Percentiles rank a stretch among this genome's conserved stretches.
Evolutionary conservation across 306 rosid species (phyloP).

Genomic region (Coriaria nepalensis): DNA sequence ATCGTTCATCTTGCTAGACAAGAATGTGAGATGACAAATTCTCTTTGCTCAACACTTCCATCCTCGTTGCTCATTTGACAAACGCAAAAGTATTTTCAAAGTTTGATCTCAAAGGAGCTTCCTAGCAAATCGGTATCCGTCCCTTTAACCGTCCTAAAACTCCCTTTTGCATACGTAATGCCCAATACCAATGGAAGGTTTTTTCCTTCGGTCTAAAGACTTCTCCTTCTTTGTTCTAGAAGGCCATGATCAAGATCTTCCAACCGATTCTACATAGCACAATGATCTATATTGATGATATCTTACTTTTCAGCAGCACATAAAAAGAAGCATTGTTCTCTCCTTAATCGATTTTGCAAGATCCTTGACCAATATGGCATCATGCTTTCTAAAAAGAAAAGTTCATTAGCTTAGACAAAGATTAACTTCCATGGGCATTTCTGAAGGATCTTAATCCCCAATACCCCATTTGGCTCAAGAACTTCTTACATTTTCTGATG

Average conservation of each 20-base stretch:
- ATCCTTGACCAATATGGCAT: background rate
- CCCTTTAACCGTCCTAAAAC: background rate
- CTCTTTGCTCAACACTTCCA: too few relatives aligned
- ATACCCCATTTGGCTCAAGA: too few relatives aligned
- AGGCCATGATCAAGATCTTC: background rate
- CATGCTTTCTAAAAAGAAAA: slow-evolving; percentile 1
- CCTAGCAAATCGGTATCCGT: background rate
- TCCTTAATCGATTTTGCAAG: background rate
- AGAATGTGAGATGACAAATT: too few relatives aligned
- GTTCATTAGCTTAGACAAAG: too few relatives aligned
- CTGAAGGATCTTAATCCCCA: too few relatives aligned
- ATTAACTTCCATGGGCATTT: too few relatives aligned
- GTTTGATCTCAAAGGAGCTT: background rate
- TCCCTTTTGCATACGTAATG: background rate
- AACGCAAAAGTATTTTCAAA: background rate
- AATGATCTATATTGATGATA: background rate
- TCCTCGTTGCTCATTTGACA: too few relatives aligned
- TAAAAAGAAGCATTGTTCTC: background rate
- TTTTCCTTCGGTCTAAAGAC: background rate
- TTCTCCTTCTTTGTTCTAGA: background rate
- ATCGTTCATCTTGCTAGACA: too few relatives aligned
- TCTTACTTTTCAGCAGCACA: background rate
- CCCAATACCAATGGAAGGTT: background rate
- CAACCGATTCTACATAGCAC: background rate
- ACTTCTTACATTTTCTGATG: too few relatives aligned